These are phyloP conservation scores for Yarrowia alimentaria DNA, from an alignment of 805 yeast species.

Conservation along the genomic window DNA sequence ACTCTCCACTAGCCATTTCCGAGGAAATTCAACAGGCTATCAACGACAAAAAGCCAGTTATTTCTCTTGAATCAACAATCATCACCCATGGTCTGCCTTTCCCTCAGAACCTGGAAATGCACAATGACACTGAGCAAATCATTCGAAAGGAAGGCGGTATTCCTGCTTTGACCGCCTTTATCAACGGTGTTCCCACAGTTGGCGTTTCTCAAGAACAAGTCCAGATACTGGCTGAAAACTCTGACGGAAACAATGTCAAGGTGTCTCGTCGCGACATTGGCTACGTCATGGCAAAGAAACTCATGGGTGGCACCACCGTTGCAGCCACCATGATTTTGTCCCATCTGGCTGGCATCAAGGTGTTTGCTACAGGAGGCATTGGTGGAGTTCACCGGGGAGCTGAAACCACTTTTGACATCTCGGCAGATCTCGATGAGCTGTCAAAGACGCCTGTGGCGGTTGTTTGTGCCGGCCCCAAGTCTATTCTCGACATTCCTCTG, in stretches of 20 bases:
- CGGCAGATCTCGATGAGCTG: conserved; percentile 84
- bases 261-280: conserved; percentile 82
- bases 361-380: conserved; percentile 90
- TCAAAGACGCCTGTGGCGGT: conserved; percentile 82
- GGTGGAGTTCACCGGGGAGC: conserved; percentile 90
- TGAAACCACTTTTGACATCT: conserved; percentile 70
- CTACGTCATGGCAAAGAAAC: conserved; percentile 56
- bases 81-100: conserved; percentile 86
- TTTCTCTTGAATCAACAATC: conserved; percentile 53
- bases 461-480: conserved; percentile 91
- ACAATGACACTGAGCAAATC: conserved; percentile 58
- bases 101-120: conserved; percentile 75
- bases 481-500: conserved; percentile 73
- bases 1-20: conserved; percentile 31
- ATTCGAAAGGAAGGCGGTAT: conserved; percentile 63
- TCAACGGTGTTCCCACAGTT: conserved; percentile 67
- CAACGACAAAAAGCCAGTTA: conserved; percentile 38
- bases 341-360: conserved; percentile 68
- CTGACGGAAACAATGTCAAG: conserved; percentile 45
- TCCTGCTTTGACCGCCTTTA: conserved; percentile 83
- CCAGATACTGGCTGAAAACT: conserved; percentile 48
- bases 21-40: conserved; percentile 65
- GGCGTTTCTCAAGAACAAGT: conserved; percentile 57
- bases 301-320: conserved; percentile 87
- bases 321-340: conserved; percentile 86